Evolutionary conservation across 116 monocot genomes (phyloP), one percentile per base, ranked within the genome.

Genomic region (Iris pallida): DNA sequence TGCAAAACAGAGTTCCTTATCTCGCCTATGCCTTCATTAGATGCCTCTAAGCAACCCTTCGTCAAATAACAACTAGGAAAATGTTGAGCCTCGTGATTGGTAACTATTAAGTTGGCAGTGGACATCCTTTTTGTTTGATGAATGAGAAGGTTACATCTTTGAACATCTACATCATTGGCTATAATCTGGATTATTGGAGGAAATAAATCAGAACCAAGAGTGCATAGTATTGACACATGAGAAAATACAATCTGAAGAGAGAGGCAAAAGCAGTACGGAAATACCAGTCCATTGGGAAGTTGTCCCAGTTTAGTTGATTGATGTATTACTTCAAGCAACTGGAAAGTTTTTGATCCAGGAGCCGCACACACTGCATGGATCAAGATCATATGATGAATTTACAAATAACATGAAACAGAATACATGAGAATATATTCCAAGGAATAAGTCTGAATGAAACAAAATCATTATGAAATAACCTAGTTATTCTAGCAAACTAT

Each of bases 341-440:
- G 92, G 78, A 97, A 97, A 43, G 97, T 97, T 83, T 97, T 97
- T n/a, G 97, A 97, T 68, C 97, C 97, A 45, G 97, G 97, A 63
- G 97, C 97, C 54, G 97, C 97, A 77, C 97, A 97, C 97, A 92
- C 97, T 97, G 81, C 78, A 87, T 47, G 71, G 2, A 74, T 6
- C 61, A 79, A 77, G 14, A 75, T 8, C 20, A 64, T 18, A 52
- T 51, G 64, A 47, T 15, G 49, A 13, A 57, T 47, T 42, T 19
- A 47, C 46, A 49, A 7, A 30, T 16, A 5, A 59, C 47, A 40
- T 44, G 5, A 49, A 59, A 58, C 59, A 59, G 59, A 4, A 5
- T 43, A 30, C 30, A 30, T 30, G 30, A 30, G 30, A 30, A 30
- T 30, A 30, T 30, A 30, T 30, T 30, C 30, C 0, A 30, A 30